Base-by-base conservation (phyloP, 1,284 basidiomycete genomes). In the Papiliotrema laurentii region DNA sequence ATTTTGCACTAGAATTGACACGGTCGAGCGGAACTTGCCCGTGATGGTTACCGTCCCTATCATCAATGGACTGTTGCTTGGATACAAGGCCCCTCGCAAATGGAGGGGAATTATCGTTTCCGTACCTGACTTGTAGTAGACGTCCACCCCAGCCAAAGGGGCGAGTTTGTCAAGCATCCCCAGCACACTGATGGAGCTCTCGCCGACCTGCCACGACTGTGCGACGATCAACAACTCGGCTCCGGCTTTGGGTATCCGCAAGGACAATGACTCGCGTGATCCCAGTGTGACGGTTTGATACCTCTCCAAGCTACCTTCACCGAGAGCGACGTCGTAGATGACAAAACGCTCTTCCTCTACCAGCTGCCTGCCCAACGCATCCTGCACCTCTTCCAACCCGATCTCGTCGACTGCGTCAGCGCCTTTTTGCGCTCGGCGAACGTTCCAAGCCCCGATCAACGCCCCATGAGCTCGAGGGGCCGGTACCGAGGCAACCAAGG, bases 111-210 rank as follows among this genome's bases (percentile, higher is more conserved):
- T n/a, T n/a, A n/a, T n/a, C n/a, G n/a, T n/a, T n/a, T 11, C 35
- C 35, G 7, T 7, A 37, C 11, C 9, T 19, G 10, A 9, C 11
- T 37, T 7, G 7, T 37, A 19, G 11, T 37, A 9, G 30, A 38
- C 19, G 10, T 10, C 9, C 27, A 63, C 35, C 6, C 54, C 60
- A 7, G 56, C 58, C 5, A 64, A 45, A 3, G 54, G 50, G 0
- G 58, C 60, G 28, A 58, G 49, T 52, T 63, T 60, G 39, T 64
- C 57, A 24, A 60, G 35, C 45, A 60, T 53, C 11, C 64, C 64
- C 14, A 67, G 39, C 4, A 60, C 42, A 3, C 58, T 59, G 2
- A 61, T 21, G n/a, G 47, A 47, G 22, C 34, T 37, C 14, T 44
- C 47, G 1, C 33, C 39, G 1, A 52, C 21, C 11, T 54, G 13